phyloP scores from a whole-genome alignment of 768 basidiomycete genomes.

The Kwoniella dendrophila region DNA sequence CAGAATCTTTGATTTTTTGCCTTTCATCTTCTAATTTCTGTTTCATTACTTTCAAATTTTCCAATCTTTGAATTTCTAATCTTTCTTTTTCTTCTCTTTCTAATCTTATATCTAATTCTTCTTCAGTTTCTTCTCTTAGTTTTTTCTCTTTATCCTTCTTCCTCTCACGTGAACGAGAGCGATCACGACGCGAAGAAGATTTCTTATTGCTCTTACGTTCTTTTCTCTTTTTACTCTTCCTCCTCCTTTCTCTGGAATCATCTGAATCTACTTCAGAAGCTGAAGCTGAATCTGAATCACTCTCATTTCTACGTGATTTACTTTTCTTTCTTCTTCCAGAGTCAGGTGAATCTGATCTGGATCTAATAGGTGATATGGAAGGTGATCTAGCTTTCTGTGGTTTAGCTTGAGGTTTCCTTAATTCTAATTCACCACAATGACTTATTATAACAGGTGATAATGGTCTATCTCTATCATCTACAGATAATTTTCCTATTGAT shows the following conservation, averaged over 20 bases:
- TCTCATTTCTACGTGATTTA: constrained; percentile 9
- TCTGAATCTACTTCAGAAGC: constrained; percentile 15
- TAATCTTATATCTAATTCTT: constrained; percentile 52
- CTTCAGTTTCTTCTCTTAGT: constrained; percentile 45
- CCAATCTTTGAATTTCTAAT: constrained; percentile 37
- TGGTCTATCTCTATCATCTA: constrained; percentile 77
- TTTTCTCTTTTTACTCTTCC: constrained; percentile 34
- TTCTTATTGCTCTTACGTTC: constrained; percentile 58
- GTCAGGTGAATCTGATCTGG: constrained; percentile 29
- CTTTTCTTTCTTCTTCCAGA: constrained; percentile 19
- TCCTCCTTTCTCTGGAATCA: constrained; percentile 56
- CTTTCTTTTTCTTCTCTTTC: constrained; percentile 54
- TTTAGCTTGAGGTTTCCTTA: constrained; percentile 59
- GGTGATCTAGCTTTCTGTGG: constrained; percentile 22
- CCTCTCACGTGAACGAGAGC: too few relatives aligned
- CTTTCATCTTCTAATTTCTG: constrained; percentile 38
- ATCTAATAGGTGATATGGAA: constrained; percentile 19
- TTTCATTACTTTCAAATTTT: constrained; percentile 38
- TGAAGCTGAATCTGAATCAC: constrained; percentile 12
- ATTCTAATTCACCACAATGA: constrained; percentile 83
- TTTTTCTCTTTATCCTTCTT: constrained; percentile 52
- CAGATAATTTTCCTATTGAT: constrained; percentile 65
- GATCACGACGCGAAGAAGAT: too few relatives aligned
- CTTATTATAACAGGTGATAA: constrained; percentile 67
- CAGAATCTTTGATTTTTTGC: constrained; percentile 29